Conservation (phyloP, 2,329 filamentous ascomycete species). For the Venturiaceae sp. region DNA sequence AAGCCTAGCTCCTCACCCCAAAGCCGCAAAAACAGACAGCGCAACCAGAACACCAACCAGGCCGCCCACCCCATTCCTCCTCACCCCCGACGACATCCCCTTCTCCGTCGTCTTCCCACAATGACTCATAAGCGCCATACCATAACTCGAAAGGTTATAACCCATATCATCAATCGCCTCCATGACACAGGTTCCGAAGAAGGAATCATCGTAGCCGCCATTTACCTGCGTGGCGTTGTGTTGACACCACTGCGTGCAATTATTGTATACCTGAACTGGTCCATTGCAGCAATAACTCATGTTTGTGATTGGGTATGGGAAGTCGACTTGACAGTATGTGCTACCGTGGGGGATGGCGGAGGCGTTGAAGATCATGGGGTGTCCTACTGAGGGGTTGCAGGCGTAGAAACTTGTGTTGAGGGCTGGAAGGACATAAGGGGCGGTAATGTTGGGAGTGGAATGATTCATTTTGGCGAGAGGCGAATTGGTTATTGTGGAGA, state of each 20-base stretch:
- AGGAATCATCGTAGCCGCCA: no score
- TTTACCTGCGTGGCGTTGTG: neutral
- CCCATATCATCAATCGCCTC: neutral
- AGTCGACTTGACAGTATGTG: neutral
- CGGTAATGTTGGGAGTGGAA: neutral
- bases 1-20: no score
- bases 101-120: neutral
- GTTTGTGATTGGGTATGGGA: neutral
- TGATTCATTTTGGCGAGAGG: neutral
- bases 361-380: neutral
- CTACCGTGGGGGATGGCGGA: neutral
- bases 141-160: neutral
- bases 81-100: neutral
- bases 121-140: neutral
- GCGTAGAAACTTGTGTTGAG: neutral
- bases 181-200: neutral
- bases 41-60: neutral
- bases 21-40: neutral
- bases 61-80: neutral
- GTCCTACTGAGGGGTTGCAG: constrained; percentile 1
- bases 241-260: neutral
- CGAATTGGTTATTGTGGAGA: neutral
- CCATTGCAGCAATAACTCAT: neutral
- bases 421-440: neutral
- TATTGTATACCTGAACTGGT: neutral